Conservation (phyloP, 768 basidiomycete species). For the Russula vinacea region DNA sequence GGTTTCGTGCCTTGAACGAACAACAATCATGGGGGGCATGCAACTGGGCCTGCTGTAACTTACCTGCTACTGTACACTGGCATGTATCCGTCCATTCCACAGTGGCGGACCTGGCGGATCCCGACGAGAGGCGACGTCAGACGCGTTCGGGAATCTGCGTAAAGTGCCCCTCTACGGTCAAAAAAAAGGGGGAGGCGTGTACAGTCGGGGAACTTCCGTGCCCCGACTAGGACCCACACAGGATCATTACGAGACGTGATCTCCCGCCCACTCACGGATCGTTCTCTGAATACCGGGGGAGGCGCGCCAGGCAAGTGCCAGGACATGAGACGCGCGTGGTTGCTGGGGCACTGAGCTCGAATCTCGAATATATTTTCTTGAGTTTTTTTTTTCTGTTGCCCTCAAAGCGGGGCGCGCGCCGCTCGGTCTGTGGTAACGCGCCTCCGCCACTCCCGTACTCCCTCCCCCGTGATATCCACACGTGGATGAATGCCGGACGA, state of each 20-base stretch:
- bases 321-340: background rate
- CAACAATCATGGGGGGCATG: background rate
- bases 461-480: background rate
- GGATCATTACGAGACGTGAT: constrained; percentile 10
- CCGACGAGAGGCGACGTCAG: background rate
- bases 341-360: background rate
- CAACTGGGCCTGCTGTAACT: background rate
- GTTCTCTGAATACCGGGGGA: constrained; percentile 5
- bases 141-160: background rate
- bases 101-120: constrained; percentile 20
- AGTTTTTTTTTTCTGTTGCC: background rate
- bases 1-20: constrained; percentile 6
- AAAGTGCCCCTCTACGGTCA: background rate
- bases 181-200: background rate
- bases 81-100: background rate
- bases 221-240: background rate
- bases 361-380: background rate
- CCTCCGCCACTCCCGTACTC: too few relatives aligned
- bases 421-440: too few relatives aligned
- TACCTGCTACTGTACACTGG: too few relatives aligned
- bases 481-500: background rate
- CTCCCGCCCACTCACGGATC: background rate
- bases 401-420: background rate
- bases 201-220: too few relatives aligned
- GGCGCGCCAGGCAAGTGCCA: background rate